Evolutionary conservation across 2,329 filamentous ascomycete genomes (phyloP).

Genomic region (Aspergillus sp.): DNA sequence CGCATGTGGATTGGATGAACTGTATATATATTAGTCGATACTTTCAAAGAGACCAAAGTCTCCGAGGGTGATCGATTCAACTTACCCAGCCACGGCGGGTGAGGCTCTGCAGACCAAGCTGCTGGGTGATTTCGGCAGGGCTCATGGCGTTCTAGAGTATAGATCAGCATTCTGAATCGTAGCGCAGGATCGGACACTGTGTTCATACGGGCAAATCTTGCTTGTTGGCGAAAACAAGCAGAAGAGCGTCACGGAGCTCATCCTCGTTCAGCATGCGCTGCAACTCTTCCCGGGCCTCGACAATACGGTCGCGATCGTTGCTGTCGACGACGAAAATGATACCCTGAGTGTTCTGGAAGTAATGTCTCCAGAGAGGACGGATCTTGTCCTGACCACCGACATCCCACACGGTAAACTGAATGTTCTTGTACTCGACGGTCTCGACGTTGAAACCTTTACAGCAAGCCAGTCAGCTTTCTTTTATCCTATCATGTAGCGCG

Average conservation of each 20-base stretch:
- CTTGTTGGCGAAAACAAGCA: slow-evolving; percentile 99
- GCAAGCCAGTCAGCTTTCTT: slow-evolving; percentile 8
- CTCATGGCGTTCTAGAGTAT: slow-evolving; percentile 88
- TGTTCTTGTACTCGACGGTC: slow-evolving; percentile 99
- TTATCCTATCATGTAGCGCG: neutral
- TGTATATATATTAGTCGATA: slow-evolving; percentile 26
- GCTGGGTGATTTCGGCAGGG: slow-evolving; percentile 99
- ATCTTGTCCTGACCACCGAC: slow-evolving; percentile 99
- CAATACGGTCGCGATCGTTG: slow-evolving; percentile 97
- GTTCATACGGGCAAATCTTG: slow-evolving; percentile 88
- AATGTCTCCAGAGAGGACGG: slow-evolving; percentile 97
- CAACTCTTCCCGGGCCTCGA: slow-evolving; percentile 93
- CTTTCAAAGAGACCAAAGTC: no score
- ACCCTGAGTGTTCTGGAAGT: slow-evolving; percentile 99
- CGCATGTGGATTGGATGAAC: slow-evolving; percentile 99
- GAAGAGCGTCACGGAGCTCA: slow-evolving; percentile 93
- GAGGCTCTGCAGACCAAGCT: slow-evolving; percentile 98
- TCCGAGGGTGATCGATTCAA: slow-evolving; percentile 14
- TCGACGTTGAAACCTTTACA: slow-evolving; percentile 92
- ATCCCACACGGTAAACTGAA: slow-evolving; percentile 99
- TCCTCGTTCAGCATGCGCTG: slow-evolving; percentile 99
- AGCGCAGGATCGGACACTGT: neutral
- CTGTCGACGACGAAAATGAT: slow-evolving; percentile 99
- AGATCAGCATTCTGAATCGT: slow-evolving; percentile 23
- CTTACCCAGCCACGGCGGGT: slow-evolving; percentile 98